Conservation (phyloP, 495 filamentous ascomycete genomes). For the Aspergillus saccharolyticus region DNA sequence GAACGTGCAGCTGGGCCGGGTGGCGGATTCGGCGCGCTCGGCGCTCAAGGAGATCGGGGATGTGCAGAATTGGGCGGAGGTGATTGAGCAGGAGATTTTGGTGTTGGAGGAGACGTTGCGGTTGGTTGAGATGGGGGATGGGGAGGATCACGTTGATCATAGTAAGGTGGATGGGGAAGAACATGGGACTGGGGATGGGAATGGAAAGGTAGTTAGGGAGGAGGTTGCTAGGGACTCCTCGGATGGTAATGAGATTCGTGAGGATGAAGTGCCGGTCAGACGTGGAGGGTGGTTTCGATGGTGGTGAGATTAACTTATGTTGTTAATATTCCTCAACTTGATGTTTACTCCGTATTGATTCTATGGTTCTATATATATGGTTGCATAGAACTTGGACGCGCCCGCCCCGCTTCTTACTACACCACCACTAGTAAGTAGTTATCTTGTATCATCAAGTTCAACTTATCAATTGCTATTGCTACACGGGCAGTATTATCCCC, state of each 20-base stretch:
- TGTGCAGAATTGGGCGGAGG: constrained; percentile 97
- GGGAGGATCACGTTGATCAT: background rate
- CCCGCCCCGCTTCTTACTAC: too few relatives aligned
- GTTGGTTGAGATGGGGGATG: constrained; percentile 43
- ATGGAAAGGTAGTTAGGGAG: constrained; percentile 1
- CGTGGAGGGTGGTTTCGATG: constrained; percentile 28
- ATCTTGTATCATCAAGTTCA: too few relatives aligned
- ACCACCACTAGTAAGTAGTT: too few relatives aligned
- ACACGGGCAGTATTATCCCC: too few relatives aligned
- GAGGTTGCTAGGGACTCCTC: constrained; percentile 9
- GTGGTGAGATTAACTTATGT: constrained; percentile 24
- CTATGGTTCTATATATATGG: too few relatives aligned
- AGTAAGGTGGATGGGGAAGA: constrained; percentile 3
- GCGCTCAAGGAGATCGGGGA: constrained; percentile 90
- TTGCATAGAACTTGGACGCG: too few relatives aligned
- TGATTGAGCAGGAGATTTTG: constrained; percentile 85
- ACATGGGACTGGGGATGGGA: constrained; percentile 15
- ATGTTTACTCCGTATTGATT: too few relatives aligned
- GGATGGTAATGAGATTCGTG: constrained; percentile 13
- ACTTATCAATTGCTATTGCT: too few relatives aligned
- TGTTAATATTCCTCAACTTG: too few relatives aligned
- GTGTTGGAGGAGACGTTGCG: constrained; percentile 83
- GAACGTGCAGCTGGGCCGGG: constrained; percentile 62
- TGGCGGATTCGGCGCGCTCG: constrained; percentile 62
- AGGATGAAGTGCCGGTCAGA: too few relatives aligned